Percentiles rank a stretch among this genome's conserved stretches.
Conservation (phyloP, 2,329 filamentous ascomycete species). For the Neophaeococcomyces aloes region DNA sequence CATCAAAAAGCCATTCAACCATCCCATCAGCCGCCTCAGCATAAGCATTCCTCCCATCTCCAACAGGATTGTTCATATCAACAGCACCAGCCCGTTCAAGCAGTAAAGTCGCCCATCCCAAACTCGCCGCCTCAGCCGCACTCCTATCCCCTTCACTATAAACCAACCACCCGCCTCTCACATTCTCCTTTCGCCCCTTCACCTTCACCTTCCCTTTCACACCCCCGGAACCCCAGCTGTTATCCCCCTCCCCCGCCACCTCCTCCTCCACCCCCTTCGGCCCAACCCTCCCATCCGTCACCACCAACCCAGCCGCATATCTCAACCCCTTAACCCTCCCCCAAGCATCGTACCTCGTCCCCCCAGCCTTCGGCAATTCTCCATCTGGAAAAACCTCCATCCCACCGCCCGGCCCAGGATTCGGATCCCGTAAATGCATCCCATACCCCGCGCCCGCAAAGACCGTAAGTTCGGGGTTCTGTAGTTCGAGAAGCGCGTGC, state of each 20-base stretch:
- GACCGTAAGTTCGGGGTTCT: constrained; percentile 12
- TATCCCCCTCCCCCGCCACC: not conserved
- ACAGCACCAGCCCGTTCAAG: constrained; percentile 5
- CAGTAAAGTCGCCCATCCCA: constrained; percentile 5
- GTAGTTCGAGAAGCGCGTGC: constrained; percentile 16
- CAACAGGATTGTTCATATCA: constrained; percentile 6
- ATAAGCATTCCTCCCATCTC: constrained; percentile 6
- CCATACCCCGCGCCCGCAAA: constrained; percentile 9
- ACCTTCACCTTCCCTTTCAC: not conserved
- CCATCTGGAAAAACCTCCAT: constrained; percentile 3
- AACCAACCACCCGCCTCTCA: not conserved
- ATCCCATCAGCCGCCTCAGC: constrained; percentile 8
- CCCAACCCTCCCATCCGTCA: not conserved
- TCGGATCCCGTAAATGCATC: not conserved
- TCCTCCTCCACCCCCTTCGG: not conserved
- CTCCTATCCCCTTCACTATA: not conserved
- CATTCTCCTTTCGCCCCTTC: not conserved
- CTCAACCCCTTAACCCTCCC: constrained; percentile 5
- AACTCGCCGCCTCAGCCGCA: constrained; percentile 7
- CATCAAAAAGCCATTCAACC: constrained; percentile 1
- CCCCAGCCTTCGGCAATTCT: constrained; percentile 1
- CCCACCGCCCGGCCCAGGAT: not conserved
- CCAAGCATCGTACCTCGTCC: constrained; percentile 6
- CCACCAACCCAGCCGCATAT: constrained; percentile 1
- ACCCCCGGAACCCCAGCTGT: not conserved